Evolutionary conservation across 768 basidiomycete species (phyloP), one percentile per base, ranked within the genome.

Genomic region (Psilocybe azurescens): DNA sequence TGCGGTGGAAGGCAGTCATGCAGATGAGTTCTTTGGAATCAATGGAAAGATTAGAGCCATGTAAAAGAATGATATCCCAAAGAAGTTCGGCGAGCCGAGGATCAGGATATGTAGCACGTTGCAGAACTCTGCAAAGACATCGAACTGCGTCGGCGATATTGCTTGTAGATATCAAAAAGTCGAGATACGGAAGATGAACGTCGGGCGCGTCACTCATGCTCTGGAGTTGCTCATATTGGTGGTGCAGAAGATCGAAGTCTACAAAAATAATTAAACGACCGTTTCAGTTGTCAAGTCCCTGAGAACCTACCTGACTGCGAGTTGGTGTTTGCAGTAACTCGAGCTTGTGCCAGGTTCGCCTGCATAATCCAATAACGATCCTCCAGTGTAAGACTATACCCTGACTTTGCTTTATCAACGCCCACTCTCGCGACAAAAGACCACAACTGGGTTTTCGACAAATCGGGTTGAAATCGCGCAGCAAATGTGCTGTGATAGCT

Each of bases 351-450:
- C 39, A 69, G 20, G 39, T 50, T 54, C n/a, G 67, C 65, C 48
- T 53, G 81, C 83, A 90, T 83, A 51, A 84, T 69, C 89, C 89
- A 90, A 71, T 84, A 90, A 52, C 79, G 77, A 68, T 90, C 87
- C n/a, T 80, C 75, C 47, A 44, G 2, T 44, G 16, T 41, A 8
- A 56, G 50, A 5, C 5, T 28, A n/a, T 32, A 38, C 2, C 47
- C 58, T 9, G 32, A 16, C 32, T 20, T 38, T 51, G 47, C 46
- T 30, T 53, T 53, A n/a, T 58, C 61, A 4, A 33, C 52, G 3
- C 41, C 61, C 8, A 63, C 16, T 54, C 52, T 29, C 24, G 53
- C 52, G 20, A 58, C 11, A 1, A 54, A 54, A 7, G 56, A 29
- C 61, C 61, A 63, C 13, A 63, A 54, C 9, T 41, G 11, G 3